Percentiles rank a stretch among this genome's conserved stretches.
These are phyloP conservation scores for Acephala macrosclerotiorum DNA, from an alignment of 2,329 filamentous ascomycete genomes.

Conservation along the genomic window DNA sequence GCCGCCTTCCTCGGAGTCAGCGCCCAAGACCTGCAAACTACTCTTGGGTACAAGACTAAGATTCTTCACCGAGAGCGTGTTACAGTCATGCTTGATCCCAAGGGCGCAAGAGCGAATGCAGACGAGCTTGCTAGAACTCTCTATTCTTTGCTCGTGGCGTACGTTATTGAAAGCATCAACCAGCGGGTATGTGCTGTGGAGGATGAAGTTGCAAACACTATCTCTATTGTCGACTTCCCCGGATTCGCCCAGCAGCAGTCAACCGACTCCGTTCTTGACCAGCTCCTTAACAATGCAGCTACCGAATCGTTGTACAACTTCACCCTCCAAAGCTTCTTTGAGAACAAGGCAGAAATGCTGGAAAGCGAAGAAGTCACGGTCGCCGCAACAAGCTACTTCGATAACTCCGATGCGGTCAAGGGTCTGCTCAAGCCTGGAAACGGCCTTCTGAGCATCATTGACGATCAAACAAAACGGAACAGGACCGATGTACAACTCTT, in stretches of 20 bases:
- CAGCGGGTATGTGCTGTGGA: constrained; percentile 87
- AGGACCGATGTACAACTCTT: constrained; percentile 89
- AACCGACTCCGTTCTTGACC: constrained; percentile 86
- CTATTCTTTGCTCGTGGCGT: constrained; percentile 92
- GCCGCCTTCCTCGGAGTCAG: constrained; percentile 94
- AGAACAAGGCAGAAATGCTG: constrained; percentile 89
- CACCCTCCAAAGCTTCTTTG: constrained; percentile 94
- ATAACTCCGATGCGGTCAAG: constrained; percentile 94
- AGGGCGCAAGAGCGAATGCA: constrained; percentile 87
- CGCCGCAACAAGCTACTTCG: constrained; percentile 93
- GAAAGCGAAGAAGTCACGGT: constrained; percentile 94
- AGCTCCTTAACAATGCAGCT: constrained; percentile 93
- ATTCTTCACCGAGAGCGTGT: constrained; percentile 95
- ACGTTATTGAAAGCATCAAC: constrained; percentile 92
- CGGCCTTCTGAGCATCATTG: constrained; percentile 89
- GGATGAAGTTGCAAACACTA: constrained; percentile 88
- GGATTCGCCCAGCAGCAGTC: constrained; percentile 88
- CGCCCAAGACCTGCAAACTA: constrained; percentile 81
- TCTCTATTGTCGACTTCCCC: constrained; percentile 95
- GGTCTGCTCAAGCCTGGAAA: constrained; percentile 92
- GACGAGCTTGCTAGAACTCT: constrained; percentile 93
- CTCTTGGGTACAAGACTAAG: constrained; percentile 94
- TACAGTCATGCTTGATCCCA: constrained; percentile 97
- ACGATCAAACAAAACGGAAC: constrained; percentile 92
- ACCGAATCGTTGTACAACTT: constrained; percentile 93